Percentiles rank a stretch among this genome's conserved stretches.
phyloP scores from a whole-genome alignment of 2,329 filamentous ascomycete species.

The Colletotrichum lupini region DNA sequence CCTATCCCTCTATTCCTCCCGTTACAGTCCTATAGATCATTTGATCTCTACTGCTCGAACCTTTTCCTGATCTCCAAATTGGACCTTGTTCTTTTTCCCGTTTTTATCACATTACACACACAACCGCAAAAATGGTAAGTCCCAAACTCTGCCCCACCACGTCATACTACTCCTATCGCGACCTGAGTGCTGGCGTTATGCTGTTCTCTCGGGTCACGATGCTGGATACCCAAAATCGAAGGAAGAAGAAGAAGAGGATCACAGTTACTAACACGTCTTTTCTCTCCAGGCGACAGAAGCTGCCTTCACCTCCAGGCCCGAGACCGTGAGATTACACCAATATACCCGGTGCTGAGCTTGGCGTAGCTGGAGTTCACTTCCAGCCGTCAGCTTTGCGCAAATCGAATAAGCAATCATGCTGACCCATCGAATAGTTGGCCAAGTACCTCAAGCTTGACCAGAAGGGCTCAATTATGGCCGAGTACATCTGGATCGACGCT shows the following conservation, averaged over 20 bases:
- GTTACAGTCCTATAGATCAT: conserved; percentile 6
- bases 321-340: conserved; percentile 44
- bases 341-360: background rate
- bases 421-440: conserved; percentile 71
- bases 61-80: background rate
- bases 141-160: background rate
- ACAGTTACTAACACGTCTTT: conserved; percentile 33
- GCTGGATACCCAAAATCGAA: background rate
- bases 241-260: background rate
- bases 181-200: background rate
- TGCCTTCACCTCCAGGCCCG: conserved; percentile 44
- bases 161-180: background rate
- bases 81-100: conserved; percentile 1
- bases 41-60: conserved; percentile 14
- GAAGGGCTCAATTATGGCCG: conserved; percentile 88
- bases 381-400: background rate
- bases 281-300: conserved; percentile 41
- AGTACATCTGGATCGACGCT: conserved; percentile 97
- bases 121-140: conserved; percentile 40
- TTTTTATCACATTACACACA: conserved; percentile 22
- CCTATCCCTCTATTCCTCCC: conserved; percentile 7
- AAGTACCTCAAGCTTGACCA: conserved; percentile 95
- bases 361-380: background rate
- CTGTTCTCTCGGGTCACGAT: background rate
- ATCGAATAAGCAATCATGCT: conserved; percentile 29